Percentiles rank a stretch among this genome's conserved stretches.
Conservation (phyloP, 2,329 filamentous ascomycete genomes). For the Byssochlamys sp. region DNA sequence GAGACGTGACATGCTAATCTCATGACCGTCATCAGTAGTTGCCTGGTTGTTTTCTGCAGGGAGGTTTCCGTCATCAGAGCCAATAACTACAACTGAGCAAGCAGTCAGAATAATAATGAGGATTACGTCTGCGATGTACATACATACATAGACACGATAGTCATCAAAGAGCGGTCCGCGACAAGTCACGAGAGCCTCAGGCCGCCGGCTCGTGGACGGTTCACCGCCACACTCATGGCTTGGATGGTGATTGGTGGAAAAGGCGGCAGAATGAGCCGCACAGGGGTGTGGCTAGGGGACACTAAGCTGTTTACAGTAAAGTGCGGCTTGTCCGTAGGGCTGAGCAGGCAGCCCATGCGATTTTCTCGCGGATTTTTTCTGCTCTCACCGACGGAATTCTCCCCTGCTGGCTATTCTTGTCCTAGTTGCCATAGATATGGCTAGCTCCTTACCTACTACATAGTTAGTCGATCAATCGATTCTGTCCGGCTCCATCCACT, state of each 20-base stretch:
- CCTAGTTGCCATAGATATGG: background rate
- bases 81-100: too few relatives aligned
- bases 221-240: background rate
- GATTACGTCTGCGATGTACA: too few relatives aligned
- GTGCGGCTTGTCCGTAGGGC: slow-evolving; percentile 1
- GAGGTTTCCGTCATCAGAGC: background rate
- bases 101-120: too few relatives aligned
- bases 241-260: background rate
- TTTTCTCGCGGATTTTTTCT: background rate
- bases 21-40: background rate
- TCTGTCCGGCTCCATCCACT: background rate
- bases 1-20: background rate
- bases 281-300: background rate
- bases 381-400: background rate
- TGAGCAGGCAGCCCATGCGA: background rate
- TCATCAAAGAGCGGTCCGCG: background rate
- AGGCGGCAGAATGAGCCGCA: background rate
- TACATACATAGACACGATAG: too few relatives aligned
- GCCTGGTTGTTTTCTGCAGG: background rate
- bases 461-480: background rate
- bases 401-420: background rate
- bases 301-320: background rate
- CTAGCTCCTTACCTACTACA: too few relatives aligned
- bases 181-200: background rate
- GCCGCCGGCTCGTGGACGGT: background rate